These are phyloP conservation scores for Dionaea muscipula DNA, from an alignment of 179 eudicot genomes.

Conservation along the genomic window DNA sequence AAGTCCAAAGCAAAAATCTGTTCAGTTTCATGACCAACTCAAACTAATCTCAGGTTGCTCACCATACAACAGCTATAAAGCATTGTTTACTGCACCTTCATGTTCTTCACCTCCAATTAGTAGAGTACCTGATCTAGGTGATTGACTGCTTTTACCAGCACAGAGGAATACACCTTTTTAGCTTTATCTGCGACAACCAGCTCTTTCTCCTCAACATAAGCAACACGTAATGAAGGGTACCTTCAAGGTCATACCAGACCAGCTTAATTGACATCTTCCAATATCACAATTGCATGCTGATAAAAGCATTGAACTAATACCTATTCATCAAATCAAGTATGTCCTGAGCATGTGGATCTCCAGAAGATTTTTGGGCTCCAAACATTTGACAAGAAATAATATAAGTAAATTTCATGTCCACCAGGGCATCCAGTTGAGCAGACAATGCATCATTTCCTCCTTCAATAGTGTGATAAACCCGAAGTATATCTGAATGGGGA, in stretches of 20 bases:
- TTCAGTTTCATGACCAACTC: no score
- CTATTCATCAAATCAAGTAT: conserved; percentile 66
- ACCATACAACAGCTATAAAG: no score
- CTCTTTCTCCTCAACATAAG: conserved; percentile 91
- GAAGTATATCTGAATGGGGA: conserved; percentile 57
- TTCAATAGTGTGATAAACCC: conserved; percentile 64
- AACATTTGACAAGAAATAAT: conserved; percentile 84
- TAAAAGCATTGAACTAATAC: conserved; percentile 20
- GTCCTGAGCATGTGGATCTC: conserved; percentile 87
- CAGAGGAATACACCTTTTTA: conserved; percentile 59
- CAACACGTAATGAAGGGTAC: conserved; percentile 85
- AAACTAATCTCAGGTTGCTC: no score
- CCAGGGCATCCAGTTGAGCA: conserved; percentile 83
- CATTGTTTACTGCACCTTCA: background rate
- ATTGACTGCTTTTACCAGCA: conserved; percentile 72
- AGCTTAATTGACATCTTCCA: background rate
- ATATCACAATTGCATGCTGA: background rate
- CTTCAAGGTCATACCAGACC: conserved; percentile 26
- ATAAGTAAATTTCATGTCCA: conserved; percentile 80
- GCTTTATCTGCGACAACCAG: conserved; percentile 20
- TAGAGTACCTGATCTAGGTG: conserved; percentile 73
- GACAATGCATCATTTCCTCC: conserved; percentile 57
- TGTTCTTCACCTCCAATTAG: background rate
- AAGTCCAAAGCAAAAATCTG: no score
- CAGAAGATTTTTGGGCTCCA: conserved; percentile 56